Evolutionary conservation across 805 yeast genomes (phyloP), one percentile per base, ranked within the genome.

Genomic region (Dipodascus albidus): DNA sequence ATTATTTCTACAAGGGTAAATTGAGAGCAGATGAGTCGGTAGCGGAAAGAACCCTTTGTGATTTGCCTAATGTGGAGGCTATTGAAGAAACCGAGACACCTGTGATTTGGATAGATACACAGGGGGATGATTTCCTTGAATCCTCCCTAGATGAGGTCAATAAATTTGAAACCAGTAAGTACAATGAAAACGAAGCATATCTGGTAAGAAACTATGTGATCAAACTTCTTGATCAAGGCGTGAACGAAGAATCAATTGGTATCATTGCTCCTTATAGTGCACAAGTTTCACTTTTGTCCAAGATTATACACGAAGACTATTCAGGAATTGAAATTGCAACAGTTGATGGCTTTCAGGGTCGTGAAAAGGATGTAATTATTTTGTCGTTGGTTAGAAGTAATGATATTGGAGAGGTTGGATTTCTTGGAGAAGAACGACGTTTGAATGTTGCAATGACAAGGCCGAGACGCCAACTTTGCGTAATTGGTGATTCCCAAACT

Each of bases 281-380:
- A 0, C 99, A 91, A 64, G 95, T 89, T 0, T 66, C 83, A 0
- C 62, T 77, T 14, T 59, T 91, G 27, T 80, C 81, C 57, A 72
- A 69, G 47, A 53, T 72, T 9, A 57, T 85, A 1, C 70, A 72
- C 31, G 57, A 59, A 2, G 44, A 51, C 0, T 70, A 69, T 50
- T 74, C 77, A 0, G 63, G 57, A 1, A 70, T 91, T 3, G 98
- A 91, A 63, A 78, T 90, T 0, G 80, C 95, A 2, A 87, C 97
- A 0, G 91, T 91, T 2, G 99, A 91, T 69, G 97, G 97, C 1
- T 93, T 91, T 62, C 99, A 91, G 70, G 99, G 99, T 1, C 73
- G 97, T 57, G 99, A 91, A 64, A 93, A 91, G 66, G 95, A 90
- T 60, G 83, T 82, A 0, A 88, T 91, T 3, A 75, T 91, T 1